Percentiles rank a stretch among this genome's conserved stretches.
These are phyloP conservation scores for Trametes punicea DNA, from an alignment of 768 basidiomycete species.

Conservation along the genomic window DNA sequence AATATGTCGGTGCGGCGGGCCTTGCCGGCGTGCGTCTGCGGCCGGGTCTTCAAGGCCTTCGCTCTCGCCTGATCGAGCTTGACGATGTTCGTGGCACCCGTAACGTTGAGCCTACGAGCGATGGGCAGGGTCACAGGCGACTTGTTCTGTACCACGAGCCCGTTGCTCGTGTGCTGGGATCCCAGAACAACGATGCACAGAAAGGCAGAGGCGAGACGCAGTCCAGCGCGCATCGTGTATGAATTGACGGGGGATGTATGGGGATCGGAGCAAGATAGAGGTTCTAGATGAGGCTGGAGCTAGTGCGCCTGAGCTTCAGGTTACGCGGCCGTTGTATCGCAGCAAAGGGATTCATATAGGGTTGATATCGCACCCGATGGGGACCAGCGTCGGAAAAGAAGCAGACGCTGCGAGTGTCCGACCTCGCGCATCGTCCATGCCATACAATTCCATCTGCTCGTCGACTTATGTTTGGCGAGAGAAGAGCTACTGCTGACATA, in stretches of 20 bases:
- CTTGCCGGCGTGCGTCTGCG: background rate
- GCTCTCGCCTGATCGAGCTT: conserved; percentile 24
- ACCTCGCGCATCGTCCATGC: background rate
- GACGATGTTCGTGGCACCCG: conserved; percentile 17
- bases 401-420: background rate
- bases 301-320: background rate
- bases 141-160: conserved; percentile 14
- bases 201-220: background rate
- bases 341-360: background rate
- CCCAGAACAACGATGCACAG: background rate
- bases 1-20: conserved; percentile 4
- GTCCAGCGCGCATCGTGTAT: conserved; percentile 6
- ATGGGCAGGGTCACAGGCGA: conserved; percentile 23
- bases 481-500: too few relatives aligned
- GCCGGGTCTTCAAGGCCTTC: conserved; percentile 11
- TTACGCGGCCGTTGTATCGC: background rate
- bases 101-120: conserved; percentile 24
- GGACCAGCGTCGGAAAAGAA: background rate
- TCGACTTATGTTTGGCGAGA: too few relatives aligned
- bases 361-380: background rate
- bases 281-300: background rate
- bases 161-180: background rate
- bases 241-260: background rate
- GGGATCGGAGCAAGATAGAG: background rate
- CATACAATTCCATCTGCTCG: background rate